Base-by-base conservation (phyloP, 78 protist genomes). In the slime mould (Dictyostelium discoideum) region DNA sequence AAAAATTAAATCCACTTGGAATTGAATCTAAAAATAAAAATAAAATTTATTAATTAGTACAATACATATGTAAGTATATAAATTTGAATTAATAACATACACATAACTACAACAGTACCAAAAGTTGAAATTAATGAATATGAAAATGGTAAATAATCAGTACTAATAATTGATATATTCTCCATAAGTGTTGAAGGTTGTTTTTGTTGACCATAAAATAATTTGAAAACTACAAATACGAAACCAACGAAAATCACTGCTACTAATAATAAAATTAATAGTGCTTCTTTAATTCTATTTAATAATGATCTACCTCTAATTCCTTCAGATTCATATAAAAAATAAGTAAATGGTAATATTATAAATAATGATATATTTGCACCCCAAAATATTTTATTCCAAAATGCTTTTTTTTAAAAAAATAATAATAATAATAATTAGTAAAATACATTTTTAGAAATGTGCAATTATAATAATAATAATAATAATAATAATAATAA, bases 371-470 rank as follows among this genome's bases (percentile, higher is more conserved):
- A 89, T 80, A 89, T 89, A 48, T 89, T 89, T 20, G 94, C 86
- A 7, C 94, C 94, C 94, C 94, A 89, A 81, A 89, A 89, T 67
- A 89, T 89, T 46, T 89, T 89, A 65, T 89, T 89, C 94, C 94
- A 89, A 69, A 89, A 81, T 69, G 94, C 94, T 88, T 46, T 46
- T 46, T 46, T 46, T 46, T 46, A 46, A 6, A 46, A 46, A 46
- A 46, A 46, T n/a, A n/a, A n/a, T n/a, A 67, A 11, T 60, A 40
- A 16, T 8, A 39, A 37, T 13, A 37, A 37, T 39, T 14, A 37
- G 16, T 32, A 78, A 42, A 11, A 42, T 78, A 16, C 20, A 42
- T 16, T 78, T 20, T 22, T 9, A 40, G 3, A 3, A 20, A 1
- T 20, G 8, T 5, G 3, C 11, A 24, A 44, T 13, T 42, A 39